These are phyloP conservation scores for Apiosordaria backusii DNA, from an alignment of 495 filamentous ascomycete genomes.

Conservation along the genomic window DNA sequence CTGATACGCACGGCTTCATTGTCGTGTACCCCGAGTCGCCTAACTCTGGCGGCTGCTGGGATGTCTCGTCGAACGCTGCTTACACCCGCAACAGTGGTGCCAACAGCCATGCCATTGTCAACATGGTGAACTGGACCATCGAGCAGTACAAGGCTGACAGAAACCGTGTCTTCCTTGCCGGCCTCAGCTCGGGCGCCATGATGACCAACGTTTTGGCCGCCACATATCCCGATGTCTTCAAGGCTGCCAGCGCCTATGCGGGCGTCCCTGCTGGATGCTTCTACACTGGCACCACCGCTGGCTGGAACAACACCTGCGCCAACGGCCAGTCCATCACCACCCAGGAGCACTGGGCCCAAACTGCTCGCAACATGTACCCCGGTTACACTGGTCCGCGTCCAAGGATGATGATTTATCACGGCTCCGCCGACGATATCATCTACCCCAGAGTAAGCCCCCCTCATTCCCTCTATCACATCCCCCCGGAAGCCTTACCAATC, in stretches of 20 bases:
- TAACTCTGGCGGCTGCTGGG: slow-evolving; percentile 54
- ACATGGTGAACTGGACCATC: slow-evolving; percentile 57
- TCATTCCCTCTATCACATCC: background rate
- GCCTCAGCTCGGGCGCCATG: slow-evolving; percentile 51
- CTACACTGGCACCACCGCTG: slow-evolving; percentile 39
- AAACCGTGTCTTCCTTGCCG: slow-evolving; percentile 49
- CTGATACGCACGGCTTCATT: slow-evolving; percentile 55
- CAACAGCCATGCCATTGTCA: slow-evolving; percentile 56
- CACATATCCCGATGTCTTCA: slow-evolving; percentile 56
- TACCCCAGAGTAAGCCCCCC: slow-evolving; percentile 27
- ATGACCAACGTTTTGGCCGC: slow-evolving; percentile 55
- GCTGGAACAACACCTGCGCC: slow-evolving; percentile 47
- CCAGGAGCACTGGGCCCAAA: slow-evolving; percentile 42
- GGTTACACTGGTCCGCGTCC: slow-evolving; percentile 51
- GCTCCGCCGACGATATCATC: slow-evolving; percentile 47
- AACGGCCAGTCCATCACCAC: slow-evolving; percentile 39
- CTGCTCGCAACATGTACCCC: slow-evolving; percentile 46
- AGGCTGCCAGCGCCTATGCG: slow-evolving; percentile 53
- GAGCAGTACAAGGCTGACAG: slow-evolving; percentile 47
- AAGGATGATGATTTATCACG: slow-evolving; percentile 55
- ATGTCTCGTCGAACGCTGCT: slow-evolving; percentile 52
- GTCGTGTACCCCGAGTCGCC: slow-evolving; percentile 54
- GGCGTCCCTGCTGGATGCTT: slow-evolving; percentile 63
- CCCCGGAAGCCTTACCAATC: background rate
- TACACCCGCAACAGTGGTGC: slow-evolving; percentile 57